Percentiles rank a stretch among this genome's conserved stretches.
These are phyloP conservation scores for Glonium stellatum DNA, from an alignment of 495 filamentous ascomycete genomes.

Conservation along the genomic window DNA sequence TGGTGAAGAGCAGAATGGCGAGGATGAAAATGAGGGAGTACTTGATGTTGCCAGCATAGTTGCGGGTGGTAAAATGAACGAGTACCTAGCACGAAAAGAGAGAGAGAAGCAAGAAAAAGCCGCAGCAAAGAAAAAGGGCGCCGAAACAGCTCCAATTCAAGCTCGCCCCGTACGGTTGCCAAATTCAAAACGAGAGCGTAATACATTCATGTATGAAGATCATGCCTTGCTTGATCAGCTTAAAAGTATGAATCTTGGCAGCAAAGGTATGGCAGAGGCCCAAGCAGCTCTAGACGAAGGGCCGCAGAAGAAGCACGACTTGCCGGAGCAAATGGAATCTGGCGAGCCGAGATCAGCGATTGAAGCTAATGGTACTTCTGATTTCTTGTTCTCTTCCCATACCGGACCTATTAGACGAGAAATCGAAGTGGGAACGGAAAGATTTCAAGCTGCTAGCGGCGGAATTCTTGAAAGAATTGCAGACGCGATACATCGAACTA, in stretches of 20 bases:
- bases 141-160: slow-evolving; percentile 38
- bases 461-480: slow-evolving; percentile 72
- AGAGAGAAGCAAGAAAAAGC: slow-evolving; percentile 77
- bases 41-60: slow-evolving; percentile 93
- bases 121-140: slow-evolving; percentile 51
- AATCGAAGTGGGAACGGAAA: slow-evolving; percentile 79
- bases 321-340: slow-evolving; percentile 28
- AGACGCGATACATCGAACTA: slow-evolving; percentile 70
- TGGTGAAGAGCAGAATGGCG: slow-evolving; percentile 44
- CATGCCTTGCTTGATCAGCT: slow-evolving; percentile 56
- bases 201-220: slow-evolving; percentile 78
- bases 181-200: slow-evolving; percentile 71
- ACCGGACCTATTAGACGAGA: slow-evolving; percentile 52
- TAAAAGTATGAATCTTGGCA: slow-evolving; percentile 43
- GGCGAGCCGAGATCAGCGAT: slow-evolving; percentile 22
- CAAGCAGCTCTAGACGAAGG: slow-evolving; percentile 37
- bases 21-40: slow-evolving; percentile 68
- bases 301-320: slow-evolving; percentile 35
- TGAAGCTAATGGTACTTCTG: slow-evolving; percentile 21
- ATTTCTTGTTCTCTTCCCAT: slow-evolving; percentile 31
- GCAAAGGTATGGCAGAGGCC: slow-evolving; percentile 33
- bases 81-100: slow-evolving; percentile 85
- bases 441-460: slow-evolving; percentile 72
- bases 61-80: slow-evolving; percentile 79
- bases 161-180: slow-evolving; percentile 58